phyloP scores from a whole-genome alignment of 1,284 basidiomycete genomes.

The Fomes fomentarius region DNA sequence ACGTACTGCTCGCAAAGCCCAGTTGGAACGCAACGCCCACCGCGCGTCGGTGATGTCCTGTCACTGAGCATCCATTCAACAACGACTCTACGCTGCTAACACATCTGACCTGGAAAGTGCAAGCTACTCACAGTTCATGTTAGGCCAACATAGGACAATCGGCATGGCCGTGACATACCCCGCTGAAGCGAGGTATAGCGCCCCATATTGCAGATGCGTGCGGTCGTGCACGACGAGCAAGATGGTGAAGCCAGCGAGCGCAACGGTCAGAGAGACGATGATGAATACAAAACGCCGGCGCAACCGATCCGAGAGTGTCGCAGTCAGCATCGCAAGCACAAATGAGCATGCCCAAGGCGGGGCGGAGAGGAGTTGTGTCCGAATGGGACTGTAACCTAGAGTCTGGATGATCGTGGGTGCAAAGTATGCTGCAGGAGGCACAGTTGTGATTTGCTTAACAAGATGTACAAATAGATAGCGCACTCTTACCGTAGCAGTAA shows the following conservation, averaged over 20 bases:
- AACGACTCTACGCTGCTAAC: no score
- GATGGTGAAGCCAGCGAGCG: constrained; percentile 33
- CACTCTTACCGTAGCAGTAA: constrained; percentile 33
- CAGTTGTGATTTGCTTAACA: neutral
- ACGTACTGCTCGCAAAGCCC: constrained; percentile 34
- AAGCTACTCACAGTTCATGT: constrained; percentile 32
- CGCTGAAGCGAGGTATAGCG: constrained; percentile 34
- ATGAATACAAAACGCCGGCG: constrained; percentile 33
- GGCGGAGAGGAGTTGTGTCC: constrained; percentile 56
- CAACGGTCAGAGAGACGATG: constrained; percentile 25
- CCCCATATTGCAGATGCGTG: constrained; percentile 33
- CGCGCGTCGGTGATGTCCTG: constrained; percentile 31
- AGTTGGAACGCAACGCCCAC: constrained; percentile 35
- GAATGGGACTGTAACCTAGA: constrained; percentile 46
- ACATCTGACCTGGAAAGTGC: no score
- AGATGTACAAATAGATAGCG: neutral
- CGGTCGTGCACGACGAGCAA: constrained; percentile 33
- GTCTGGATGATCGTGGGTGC: constrained; percentile 39
- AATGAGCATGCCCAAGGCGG: constrained; percentile 46
- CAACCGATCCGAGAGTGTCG: constrained; percentile 29
- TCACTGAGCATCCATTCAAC: constrained; percentile 21
- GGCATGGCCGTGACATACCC: constrained; percentile 36
- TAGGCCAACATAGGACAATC: constrained; percentile 38
- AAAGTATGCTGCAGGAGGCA: constrained; percentile 33
- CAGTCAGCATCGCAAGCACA: constrained; percentile 33